Base-by-base conservation (phyloP, 495 filamentous ascomycete species). In the Aspergillus sclerotiicarbonarius region DNA sequence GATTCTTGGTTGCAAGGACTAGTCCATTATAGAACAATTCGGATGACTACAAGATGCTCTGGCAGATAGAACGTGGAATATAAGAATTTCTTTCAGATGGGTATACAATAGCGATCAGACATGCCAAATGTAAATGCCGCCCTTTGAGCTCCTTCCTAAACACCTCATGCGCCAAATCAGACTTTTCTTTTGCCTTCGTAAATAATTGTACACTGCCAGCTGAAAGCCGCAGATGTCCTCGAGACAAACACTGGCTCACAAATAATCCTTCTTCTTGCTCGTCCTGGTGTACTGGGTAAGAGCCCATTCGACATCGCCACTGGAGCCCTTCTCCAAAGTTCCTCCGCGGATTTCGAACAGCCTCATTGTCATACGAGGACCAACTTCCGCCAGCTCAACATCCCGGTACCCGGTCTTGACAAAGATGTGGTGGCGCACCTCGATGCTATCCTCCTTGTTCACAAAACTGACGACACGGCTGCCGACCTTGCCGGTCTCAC, bases 281-380 rank as follows among this genome's bases (percentile, higher is more conserved):
- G 92, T 97, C 64, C 94, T 85, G 1, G 93, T 98, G 69, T 96
- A 98, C 66, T 96, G 92, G 56, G 88, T 94, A 60, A 98, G 76
- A 52, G 89, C 85, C 94, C 94, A 98, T 72, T 98, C 95, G 32
- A 90, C 83, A 78, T 98, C 95, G n/a, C 92, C 93, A 62, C 91
- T 90, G 62, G 95, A 96, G 65, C 71, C 74, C 60, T 93, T 95
- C 67, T 97, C 94, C 46, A 96, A 76, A 3, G 93, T 94, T n/a
- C 94, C 93, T 53, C 89, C 86, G 48, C 91, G 81, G 58, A 99
- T 96, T 71, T 96, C 91, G 74, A 98, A 99, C 25, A 92, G 80
- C 65, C 89, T 83, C 92, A 99, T 95, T 6, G 92, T 95, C 88
- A 98, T 96, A 55, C 94, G 80, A 5, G 94, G 94, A 0, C 94